These are phyloP conservation scores for Candolleomyces eurysporus DNA, from an alignment of 768 basidiomycete genomes.

Conservation along the genomic window DNA sequence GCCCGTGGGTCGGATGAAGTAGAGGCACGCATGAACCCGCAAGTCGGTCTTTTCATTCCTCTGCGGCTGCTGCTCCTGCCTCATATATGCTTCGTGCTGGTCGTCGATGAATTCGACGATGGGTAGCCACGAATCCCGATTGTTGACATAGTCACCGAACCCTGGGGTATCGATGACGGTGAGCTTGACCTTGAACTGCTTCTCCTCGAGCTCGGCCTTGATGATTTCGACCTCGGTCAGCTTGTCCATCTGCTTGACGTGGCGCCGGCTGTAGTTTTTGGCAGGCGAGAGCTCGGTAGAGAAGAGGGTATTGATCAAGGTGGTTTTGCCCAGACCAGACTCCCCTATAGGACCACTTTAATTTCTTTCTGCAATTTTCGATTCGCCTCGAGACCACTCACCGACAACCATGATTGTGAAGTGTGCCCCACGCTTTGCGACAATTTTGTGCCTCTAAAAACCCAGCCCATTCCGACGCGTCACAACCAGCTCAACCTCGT, in stretches of 20 bases:
- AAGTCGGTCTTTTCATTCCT: constrained; percentile 92
- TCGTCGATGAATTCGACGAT: constrained; percentile 98
- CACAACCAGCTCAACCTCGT: constrained; percentile 11
- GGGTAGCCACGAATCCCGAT: constrained; percentile 97
- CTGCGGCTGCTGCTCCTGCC: constrained; percentile 99
- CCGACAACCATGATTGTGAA: constrained; percentile 99
- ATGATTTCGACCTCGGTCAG: constrained; percentile 98
- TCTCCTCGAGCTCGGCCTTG: constrained; percentile 99
- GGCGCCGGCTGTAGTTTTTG: constrained; percentile 87
- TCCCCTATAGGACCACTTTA: constrained; percentile 57
- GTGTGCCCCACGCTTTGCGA: constrained; percentile 94
- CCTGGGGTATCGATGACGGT: constrained; percentile 99
- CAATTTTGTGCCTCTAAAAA: constrained; percentile 94
- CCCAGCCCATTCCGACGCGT: constrained; percentile 23
- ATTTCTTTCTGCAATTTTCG: no score
- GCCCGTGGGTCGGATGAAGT: constrained; percentile 95
- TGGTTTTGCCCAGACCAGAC: constrained; percentile 96
- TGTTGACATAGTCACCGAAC: constrained; percentile 99
- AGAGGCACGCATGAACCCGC: constrained; percentile 93
- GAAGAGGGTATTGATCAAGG: constrained; percentile 98
- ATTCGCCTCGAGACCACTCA: constrained; percentile 32
- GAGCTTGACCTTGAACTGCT: constrained; percentile 98
- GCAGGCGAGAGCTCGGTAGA: constrained; percentile 91
- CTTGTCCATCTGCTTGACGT: constrained; percentile 97
- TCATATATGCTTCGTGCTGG: constrained; percentile 94